A percentile compares a stretch with the other conserved stretches of the same genome.
Conservation (phyloP, 805 yeast species). For the Spathaspora girioi region DNA sequence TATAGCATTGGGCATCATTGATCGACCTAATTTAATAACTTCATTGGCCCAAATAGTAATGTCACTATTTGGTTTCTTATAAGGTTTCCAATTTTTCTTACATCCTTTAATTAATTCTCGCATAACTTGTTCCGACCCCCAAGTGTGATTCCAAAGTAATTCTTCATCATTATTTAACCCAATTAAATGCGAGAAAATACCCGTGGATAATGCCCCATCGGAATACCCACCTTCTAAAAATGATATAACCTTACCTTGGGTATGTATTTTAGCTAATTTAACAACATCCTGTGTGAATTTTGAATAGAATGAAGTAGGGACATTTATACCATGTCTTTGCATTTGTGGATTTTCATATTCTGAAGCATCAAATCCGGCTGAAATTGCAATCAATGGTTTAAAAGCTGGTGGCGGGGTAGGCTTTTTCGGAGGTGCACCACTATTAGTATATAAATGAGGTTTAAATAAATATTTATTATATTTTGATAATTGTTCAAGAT, state of each 20-base stretch:
- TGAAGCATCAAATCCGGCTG: slow-evolving; percentile 87
- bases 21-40: slow-evolving; percentile 56
- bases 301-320: slow-evolving; percentile 77
- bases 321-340: slow-evolving; percentile 81
- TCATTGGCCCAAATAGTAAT: slow-evolving; percentile 62
- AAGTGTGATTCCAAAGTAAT: slow-evolving; percentile 52
- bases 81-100: slow-evolving; percentile 59
- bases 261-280: slow-evolving; percentile 59
- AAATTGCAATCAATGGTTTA: slow-evolving; percentile 58
- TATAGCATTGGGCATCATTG: slow-evolving; percentile 55
- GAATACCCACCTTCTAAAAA: slow-evolving; percentile 85
- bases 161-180: slow-evolving; percentile 55
- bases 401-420: slow-evolving; percentile 36
- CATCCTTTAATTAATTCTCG: slow-evolving; percentile 68
- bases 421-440: slow-evolving; percentile 9
- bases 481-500: slow-evolving; percentile 21
- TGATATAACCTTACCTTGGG: slow-evolving; percentile 61
- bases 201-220: slow-evolving; percentile 75
- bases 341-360: slow-evolving; percentile 78
- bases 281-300: slow-evolving; percentile 70
- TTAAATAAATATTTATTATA: slow-evolving; percentile 29
- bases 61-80: slow-evolving; percentile 49
- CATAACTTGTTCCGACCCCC: slow-evolving; percentile 63
- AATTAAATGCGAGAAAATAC: slow-evolving; percentile 72
- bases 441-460: slow-evolving; percentile 21